Conservation (phyloP, 441 rosid genomes). For the Adansonia grandidieri region DNA sequence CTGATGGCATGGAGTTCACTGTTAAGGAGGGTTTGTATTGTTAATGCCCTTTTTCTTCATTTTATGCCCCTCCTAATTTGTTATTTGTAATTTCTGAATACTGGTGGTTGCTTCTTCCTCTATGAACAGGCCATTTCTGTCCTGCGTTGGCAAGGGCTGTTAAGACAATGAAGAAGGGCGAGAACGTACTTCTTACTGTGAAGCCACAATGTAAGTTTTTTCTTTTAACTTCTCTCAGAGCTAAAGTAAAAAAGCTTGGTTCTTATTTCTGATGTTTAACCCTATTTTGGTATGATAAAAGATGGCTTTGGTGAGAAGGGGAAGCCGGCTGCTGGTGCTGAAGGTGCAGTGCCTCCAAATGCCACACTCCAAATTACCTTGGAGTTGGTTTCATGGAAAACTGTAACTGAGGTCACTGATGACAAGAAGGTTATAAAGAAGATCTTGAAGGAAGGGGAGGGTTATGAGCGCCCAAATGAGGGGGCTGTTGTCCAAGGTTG, state of each 20-base stretch:
- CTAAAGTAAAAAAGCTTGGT: not conserved
- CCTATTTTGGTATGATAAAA: conserved; percentile 29
- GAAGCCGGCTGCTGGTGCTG: conserved; percentile 56
- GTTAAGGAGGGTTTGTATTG: conserved; percentile 57
- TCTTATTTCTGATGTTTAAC: conserved; percentile 5
- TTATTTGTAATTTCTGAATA: not conserved
- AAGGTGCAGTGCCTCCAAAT: conserved; percentile 75
- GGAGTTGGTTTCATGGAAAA: conserved; percentile 85
- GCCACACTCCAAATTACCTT: conserved; percentile 59
- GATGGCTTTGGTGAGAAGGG: conserved; percentile 97
- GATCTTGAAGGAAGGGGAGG: conserved; percentile 82
- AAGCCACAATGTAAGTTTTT: conserved; percentile 77
- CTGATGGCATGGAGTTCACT: conserved; percentile 76
- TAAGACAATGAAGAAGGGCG: conserved; percentile 90
- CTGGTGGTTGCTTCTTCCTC: not conserved
- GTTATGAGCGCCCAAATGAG: conserved; percentile 84
- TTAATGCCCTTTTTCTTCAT: not conserved
- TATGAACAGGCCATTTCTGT: conserved; percentile 63
- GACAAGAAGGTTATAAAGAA: conserved; percentile 86
- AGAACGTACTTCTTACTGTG: conserved; percentile 71
- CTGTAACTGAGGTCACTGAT: conserved; percentile 71
- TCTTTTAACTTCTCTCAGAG: not conserved
- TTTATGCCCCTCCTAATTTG: not conserved
- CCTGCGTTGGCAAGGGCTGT: conserved; percentile 75
- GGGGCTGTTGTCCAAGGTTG: conserved; percentile 77